Evolutionary conservation across 495 filamentous ascomycete species (phyloP).

Genomic region (Collariella sp.): DNA sequence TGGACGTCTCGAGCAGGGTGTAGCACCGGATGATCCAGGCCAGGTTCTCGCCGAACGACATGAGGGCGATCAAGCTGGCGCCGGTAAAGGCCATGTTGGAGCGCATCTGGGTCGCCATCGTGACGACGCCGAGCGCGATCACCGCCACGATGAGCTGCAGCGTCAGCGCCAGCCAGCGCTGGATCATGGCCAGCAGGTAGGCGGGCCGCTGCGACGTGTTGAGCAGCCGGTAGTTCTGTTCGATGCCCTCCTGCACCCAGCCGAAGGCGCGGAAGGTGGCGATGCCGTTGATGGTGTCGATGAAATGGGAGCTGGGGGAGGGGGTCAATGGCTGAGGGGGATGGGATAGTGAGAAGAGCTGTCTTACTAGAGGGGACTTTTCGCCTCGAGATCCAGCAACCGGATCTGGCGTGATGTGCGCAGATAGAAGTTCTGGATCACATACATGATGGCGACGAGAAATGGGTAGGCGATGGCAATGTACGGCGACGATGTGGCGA

Average conservation of each 20-base stretch:
- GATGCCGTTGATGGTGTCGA: slow-evolving; percentile 41
- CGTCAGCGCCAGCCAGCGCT: slow-evolving; percentile 44
- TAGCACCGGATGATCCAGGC: slow-evolving; percentile 23
- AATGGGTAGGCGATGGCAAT: slow-evolving; percentile 24
- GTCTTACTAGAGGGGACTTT: slow-evolving; percentile 20
- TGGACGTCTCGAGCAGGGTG: slow-evolving; percentile 43
- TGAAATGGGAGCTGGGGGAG: slow-evolving; percentile 31
- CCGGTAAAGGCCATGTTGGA: slow-evolving; percentile 25
- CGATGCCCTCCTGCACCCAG: slow-evolving; percentile 35
- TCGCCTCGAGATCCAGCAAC: slow-evolving; percentile 43
- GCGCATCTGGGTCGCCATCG: slow-evolving; percentile 16
- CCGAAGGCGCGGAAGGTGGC: slow-evolving; percentile 44
- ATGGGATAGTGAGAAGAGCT: neutral
- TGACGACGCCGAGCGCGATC: slow-evolving; percentile 35
- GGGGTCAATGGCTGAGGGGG: neutral
- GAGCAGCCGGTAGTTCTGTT: slow-evolving; percentile 42
- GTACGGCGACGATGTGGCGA: slow-evolving; percentile 23
- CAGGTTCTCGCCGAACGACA: slow-evolving; percentile 21
- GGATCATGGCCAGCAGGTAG: slow-evolving; percentile 46
- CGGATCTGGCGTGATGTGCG: slow-evolving; percentile 50
- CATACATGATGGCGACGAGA: slow-evolving; percentile 29
- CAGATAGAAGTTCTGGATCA: slow-evolving; percentile 48
- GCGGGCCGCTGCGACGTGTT: slow-evolving; percentile 45
- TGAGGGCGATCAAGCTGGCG: slow-evolving; percentile 21
- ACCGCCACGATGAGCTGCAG: slow-evolving; percentile 39